Evolutionary conservation across 331 rosid genomes (phyloP).

Genomic region (Pyrus hybrid): DNA sequence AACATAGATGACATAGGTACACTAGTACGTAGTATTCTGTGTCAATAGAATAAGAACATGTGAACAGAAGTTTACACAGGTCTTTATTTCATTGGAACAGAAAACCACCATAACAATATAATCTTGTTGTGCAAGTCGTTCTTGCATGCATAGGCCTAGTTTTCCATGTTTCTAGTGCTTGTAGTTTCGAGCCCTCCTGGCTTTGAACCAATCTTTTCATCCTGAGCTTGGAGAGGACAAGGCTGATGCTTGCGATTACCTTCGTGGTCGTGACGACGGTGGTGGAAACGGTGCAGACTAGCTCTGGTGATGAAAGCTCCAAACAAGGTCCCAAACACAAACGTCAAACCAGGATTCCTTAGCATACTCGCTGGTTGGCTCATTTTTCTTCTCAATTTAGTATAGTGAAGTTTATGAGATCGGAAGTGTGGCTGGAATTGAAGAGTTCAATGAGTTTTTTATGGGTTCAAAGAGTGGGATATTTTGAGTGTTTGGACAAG

Average conservation of each 20-base stretch:
- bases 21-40: too few species aligned
- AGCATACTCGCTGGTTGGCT: not conserved
- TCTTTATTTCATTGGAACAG: too few species aligned
- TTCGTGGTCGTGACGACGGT: not conserved
- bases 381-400: not conserved
- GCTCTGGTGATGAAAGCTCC: not conserved
- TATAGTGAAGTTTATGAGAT: not conserved
- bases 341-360: not conserved
- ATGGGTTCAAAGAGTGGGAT: not conserved
- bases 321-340: constrained; percentile 16
- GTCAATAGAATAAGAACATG: too few species aligned
- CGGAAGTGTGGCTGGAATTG: not conserved
- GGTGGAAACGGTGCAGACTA: not conserved
- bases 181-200: not conserved
- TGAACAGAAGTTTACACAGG: too few species aligned
- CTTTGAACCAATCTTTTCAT: not conserved
- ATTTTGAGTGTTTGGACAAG: not conserved
- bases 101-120: too few species aligned
- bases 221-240: not conserved
- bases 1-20: too few species aligned
- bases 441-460: not conserved
- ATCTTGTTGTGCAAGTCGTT: too few species aligned
- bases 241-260: not conserved
- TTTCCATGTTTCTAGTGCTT: not conserved
- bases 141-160: not conserved